Evolutionary conservation across 306 rosid genomes (phyloP).

Genomic region (Acacia crassicarpa): DNA sequence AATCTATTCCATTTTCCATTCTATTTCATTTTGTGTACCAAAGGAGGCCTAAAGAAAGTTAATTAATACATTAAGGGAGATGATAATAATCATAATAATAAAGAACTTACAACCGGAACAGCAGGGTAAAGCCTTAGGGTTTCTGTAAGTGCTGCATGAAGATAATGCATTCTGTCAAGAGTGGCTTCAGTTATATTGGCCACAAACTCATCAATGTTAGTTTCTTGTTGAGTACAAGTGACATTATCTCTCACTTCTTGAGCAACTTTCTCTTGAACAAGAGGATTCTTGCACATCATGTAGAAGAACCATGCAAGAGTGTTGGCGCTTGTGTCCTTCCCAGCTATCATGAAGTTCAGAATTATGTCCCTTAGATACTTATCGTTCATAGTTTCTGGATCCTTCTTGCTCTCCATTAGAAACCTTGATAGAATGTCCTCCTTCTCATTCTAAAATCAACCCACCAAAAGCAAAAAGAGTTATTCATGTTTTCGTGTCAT

Average conservation of each 20-base stretch:
- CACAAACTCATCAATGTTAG: slow-evolving; percentile 42
- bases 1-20: too few relatives aligned
- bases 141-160: slow-evolving; percentile 78
- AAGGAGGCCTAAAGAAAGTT: background rate
- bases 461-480: background rate
- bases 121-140: slow-evolving; percentile 85
- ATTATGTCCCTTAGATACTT: slow-evolving; percentile 64
- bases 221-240: slow-evolving; percentile 40
- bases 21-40: too few relatives aligned
- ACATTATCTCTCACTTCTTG: slow-evolving; percentile 57
- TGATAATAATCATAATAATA: too few relatives aligned
- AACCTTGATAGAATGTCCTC: slow-evolving; percentile 86
- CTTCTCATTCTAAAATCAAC: slow-evolving; percentile 44
- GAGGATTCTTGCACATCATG: slow-evolving; percentile 77
- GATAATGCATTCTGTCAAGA: slow-evolving; percentile 77
- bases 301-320: slow-evolving; percentile 85
- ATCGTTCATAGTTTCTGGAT: slow-evolving; percentile 57
- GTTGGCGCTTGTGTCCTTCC: slow-evolving; percentile 70
- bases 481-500: too few relatives aligned
- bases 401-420: slow-evolving; percentile 64
- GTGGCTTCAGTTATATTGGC: slow-evolving; percentile 49
- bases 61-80: too few relatives aligned
- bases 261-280: slow-evolving; percentile 65
- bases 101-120: slow-evolving; percentile 50
- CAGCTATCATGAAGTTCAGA: slow-evolving; percentile 73